phyloP scores from a whole-genome alignment of 352 stramenopile genomes.

The Pelagophyceae sp. region DNA sequence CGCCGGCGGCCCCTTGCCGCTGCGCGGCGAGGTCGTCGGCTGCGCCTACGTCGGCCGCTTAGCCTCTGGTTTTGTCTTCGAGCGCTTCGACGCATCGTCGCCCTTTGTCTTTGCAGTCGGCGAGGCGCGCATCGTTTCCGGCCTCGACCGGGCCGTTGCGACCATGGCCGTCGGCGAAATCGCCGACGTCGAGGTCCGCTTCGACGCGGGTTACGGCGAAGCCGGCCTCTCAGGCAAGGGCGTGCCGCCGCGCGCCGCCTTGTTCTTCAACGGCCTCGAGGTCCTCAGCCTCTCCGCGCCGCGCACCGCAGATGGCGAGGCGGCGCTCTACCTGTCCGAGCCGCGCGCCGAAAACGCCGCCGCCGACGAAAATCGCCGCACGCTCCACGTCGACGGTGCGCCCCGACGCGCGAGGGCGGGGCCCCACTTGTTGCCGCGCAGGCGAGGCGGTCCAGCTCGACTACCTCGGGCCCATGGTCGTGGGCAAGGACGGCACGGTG shows the following conservation, averaged over 20 bases:
- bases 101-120: background rate
- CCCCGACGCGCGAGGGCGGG: too few relatives aligned
- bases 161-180: constrained; percentile 7
- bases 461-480: constrained; percentile 26
- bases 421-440: background rate
- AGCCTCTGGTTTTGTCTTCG: background rate
- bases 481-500: constrained; percentile 27
- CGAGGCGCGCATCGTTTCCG: background rate
- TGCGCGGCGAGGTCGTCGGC: background rate
- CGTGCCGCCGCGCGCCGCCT: background rate
- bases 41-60: background rate
- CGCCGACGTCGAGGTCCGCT: background rate
- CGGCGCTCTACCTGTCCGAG: background rate
- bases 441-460: constrained; percentile 20
- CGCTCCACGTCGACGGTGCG: too few relatives aligned
- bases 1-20: background rate
- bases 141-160: background rate
- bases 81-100: background rate
- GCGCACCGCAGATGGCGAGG: background rate
- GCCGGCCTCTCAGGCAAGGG: background rate
- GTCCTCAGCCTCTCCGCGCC: background rate
- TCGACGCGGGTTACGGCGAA: constrained; percentile 11
- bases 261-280: background rate
- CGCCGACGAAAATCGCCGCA: background rate
- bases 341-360: background rate